phyloP scores from a whole-genome alignment of 192 early-diverging fungal species.

The Dissophora ornata region DNA sequence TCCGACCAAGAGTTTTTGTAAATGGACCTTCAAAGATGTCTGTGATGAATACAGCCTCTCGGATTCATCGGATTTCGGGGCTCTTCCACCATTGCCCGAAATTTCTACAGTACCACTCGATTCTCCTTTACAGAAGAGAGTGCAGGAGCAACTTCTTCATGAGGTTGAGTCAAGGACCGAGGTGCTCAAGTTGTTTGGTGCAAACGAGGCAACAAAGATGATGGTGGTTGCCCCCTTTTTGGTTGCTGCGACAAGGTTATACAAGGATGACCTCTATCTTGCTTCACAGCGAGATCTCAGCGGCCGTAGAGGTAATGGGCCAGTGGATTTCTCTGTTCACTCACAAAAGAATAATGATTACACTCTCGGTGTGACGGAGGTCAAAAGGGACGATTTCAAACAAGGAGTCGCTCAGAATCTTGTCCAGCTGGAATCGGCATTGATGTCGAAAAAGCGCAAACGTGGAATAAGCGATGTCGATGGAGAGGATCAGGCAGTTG shows the following conservation, averaged over 20 bases:
- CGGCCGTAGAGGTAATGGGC: conserved; percentile 14
- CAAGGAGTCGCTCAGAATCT: conserved; percentile 21
- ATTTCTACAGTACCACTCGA: neutral
- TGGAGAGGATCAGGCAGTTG: conserved; percentile 1
- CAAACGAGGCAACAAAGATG: conserved; percentile 20
- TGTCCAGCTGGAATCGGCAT: conserved; percentile 14
- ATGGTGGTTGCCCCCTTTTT: conserved; percentile 5
- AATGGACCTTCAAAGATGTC: conserved; percentile 29
- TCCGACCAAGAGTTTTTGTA: conserved; percentile 12
- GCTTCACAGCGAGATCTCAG: conserved; percentile 5
- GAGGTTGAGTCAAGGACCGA: conserved; percentile 4
- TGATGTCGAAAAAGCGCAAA: conserved; percentile 15
- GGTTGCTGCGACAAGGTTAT: conserved; percentile 5
- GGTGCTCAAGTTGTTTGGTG: neutral
- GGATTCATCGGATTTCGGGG: neutral
- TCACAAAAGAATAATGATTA: neutral
- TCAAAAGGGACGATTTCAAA: conserved; percentile 16
- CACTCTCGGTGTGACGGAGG: conserved; percentile 15
- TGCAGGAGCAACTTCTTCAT: neutral
- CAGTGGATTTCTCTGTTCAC: conserved; percentile 16
- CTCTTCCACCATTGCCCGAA: neutral
- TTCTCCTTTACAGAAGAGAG: neutral
- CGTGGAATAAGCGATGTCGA: conserved; percentile 4
- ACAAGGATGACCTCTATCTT: conserved; percentile 18
- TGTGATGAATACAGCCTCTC: conserved; percentile 14